Base-by-base conservation (phyloP, 805 yeast genomes). In the Teunomyces panamensis region DNA sequence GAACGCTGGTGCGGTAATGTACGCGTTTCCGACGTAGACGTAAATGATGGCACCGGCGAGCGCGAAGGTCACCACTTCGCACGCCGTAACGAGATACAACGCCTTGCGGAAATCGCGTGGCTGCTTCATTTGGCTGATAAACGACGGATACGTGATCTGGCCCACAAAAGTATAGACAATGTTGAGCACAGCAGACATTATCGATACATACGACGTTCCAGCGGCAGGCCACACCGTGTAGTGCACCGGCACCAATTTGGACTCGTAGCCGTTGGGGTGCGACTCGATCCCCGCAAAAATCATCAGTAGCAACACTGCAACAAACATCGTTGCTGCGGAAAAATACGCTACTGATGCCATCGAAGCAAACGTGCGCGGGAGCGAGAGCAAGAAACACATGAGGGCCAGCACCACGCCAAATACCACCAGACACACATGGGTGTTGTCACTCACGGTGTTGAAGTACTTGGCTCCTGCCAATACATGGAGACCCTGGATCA, bases 131-230 rank as follows among this genome's bases (percentile, higher is more conserved):
- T 81, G 83, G 9, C 80, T 69, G 49, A 81, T 81, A 61, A 81
- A 81, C 16, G 84, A 79, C 1, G 85, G 85, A 52, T 80, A 81
- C 4, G 82, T 78, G 60, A 81, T 77, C 60, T 81, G 86, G 3
- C 86, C 86, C 17, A 80, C 85, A 64, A 81, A 80, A 1, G 85
- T 80, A 60, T 80, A 81, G 20, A 79, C 80, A 54, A 81, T 81
- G 63, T 81, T 81, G 55, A 81, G 67, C 51, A 76, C 68, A 0
- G 85, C 85, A 34, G 72, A 60, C 84, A 81, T 79, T 1, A 71
- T 84, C 14, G 59, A 56, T 6, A 79, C 84, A 53, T 69, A 81
- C 3, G 77, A 69, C n/a, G 84, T 78, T 1, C 81, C 84, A 46
- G 67, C 49, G 9, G 49, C 71, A 1, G 86, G 83, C 77, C 81